Conservation (phyloP, 129 eudicot genomes). For the Heracleum sosnowskyi region DNA sequence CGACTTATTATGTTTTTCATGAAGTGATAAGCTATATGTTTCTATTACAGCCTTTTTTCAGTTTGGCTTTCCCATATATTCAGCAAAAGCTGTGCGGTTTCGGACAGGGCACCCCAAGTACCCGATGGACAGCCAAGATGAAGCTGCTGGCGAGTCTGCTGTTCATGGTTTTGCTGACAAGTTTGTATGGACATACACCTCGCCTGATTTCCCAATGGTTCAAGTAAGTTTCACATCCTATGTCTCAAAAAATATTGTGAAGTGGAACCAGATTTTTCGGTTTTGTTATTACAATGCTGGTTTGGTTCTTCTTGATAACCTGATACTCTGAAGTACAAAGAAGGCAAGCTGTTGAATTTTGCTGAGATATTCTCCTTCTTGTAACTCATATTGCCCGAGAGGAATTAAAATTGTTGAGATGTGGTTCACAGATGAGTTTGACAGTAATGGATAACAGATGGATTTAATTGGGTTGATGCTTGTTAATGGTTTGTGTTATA, state of each 20-base stretch:
- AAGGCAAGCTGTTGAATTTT: not conserved
- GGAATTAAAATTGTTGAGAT: not conserved
- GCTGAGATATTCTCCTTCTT: not conserved
- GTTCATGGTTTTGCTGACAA: conserved; percentile 33
- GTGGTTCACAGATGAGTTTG: not conserved
- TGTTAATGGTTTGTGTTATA: not conserved
- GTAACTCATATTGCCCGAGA: not conserved
- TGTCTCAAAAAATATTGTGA: not conserved
- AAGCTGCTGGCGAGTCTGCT: conserved; percentile 26
- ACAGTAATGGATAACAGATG: not conserved
- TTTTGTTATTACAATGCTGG: not conserved
- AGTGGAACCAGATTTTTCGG: not conserved
- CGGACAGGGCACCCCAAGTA: conserved; percentile 46
- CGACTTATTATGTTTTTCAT: not conserved
- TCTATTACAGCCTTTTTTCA: conserved; percentile 6
- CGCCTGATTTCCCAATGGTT: conserved; percentile 69
- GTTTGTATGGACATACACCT: conserved; percentile 70
- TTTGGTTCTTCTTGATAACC: not conserved
- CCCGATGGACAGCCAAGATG: conserved; percentile 23
- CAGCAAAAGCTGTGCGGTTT: conserved; percentile 67
- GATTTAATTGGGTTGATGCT: not conserved
- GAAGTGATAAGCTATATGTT: not conserved
- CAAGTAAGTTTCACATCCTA: conserved; percentile 36
- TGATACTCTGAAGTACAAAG: not conserved
- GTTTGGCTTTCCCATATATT: conserved; percentile 47